Evolutionary conservation across 805 yeast genomes (phyloP), one percentile per base, ranked within the genome.

Genomic region (Metschnikowia orientalis): DNA sequence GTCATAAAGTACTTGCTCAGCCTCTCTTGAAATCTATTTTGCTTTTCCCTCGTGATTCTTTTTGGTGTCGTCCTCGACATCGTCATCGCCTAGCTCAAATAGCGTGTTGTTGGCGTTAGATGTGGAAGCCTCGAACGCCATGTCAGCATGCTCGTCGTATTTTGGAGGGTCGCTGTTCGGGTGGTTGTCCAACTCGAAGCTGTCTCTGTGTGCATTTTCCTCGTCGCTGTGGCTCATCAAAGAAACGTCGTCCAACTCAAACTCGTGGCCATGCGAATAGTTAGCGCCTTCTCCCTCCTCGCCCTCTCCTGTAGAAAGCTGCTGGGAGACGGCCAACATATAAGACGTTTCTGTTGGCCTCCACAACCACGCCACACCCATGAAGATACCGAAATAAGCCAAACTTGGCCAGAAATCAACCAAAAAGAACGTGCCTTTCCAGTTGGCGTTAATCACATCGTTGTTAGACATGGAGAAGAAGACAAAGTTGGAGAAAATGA

Each of bases 311-410:
- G 83, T 82, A 44, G 95, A 92, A 27, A 92, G 68, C 62, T 92
- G 97, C 33, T 87, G 86, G 2, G 96, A 85, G 42, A 89, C 89
- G 8, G 97, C 97, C 53, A 92, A 75, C 76, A 94, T 81, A 51
- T 89, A 84, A 37, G 95, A 88, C 24, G 95, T 87, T 47, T 83
- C 92, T 0, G 97, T 90, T 34, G 99, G 99, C 59, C 98, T 81
- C 98, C 98, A 92, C 42, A 92, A 75, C 66, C 88, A 77, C 4
- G 95, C 85, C 43, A 92, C 71, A 7, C 88, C 75, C 49, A 81
- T 73, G 56, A 92, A 89, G 23, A 89, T 89, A 29, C 80, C 61
- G 53, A 84, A 86, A 62, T 87, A 92, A 9, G 88, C 81, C 30
- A 87, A 72, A 30, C 95, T 80, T 23, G 96, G 95, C 96, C 97